Conservation (phyloP, 2,329 filamentous ascomycete species). For the Penicillium verrucosum region DNA sequence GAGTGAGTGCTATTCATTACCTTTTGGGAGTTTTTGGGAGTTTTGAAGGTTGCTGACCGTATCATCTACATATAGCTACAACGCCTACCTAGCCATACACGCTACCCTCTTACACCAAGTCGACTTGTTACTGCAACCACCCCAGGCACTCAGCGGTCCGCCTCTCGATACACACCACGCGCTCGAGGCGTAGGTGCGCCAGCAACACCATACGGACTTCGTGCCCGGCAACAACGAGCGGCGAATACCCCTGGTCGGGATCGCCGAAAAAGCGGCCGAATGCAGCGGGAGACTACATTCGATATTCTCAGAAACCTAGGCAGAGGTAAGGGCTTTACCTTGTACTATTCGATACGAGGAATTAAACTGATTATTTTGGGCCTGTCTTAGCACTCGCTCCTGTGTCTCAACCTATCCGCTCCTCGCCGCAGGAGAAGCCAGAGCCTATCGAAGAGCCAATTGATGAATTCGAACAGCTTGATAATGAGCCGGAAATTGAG, state of each 20-base stretch:
- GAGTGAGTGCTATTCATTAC: conserved; percentile 14
- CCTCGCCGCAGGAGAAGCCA: conserved; percentile 44
- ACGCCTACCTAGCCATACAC: conserved; percentile 31
- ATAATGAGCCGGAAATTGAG: conserved; percentile 47
- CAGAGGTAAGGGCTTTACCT: conserved; percentile 39
- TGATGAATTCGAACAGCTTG: conserved; percentile 46
- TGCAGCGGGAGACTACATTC: conserved; percentile 55
- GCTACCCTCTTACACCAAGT: conserved; percentile 38
- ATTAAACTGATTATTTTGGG: background rate
- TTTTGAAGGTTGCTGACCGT: background rate
- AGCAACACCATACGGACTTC: conserved; percentile 55
- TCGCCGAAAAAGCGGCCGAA: conserved; percentile 48
- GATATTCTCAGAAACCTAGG: conserved; percentile 54
- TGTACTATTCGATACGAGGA: background rate
- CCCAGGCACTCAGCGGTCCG: conserved; percentile 34
- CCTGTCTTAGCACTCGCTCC: conserved; percentile 47
- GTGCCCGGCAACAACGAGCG: conserved; percentile 53
- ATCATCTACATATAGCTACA: conserved; percentile 27
- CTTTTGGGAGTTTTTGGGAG: background rate
- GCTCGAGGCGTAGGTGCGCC: conserved; percentile 39
- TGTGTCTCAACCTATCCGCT: conserved; percentile 45
- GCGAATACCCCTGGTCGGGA: conserved; percentile 51
- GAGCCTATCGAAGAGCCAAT: conserved; percentile 16
- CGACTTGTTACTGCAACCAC: conserved; percentile 29
- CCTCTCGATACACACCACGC: conserved; percentile 36